A percentile compares a stretch with the other conserved stretches of the same genome.
phyloP scores from a whole-genome alignment of 257 asterid genomes.

The Prunella vulgaris region DNA sequence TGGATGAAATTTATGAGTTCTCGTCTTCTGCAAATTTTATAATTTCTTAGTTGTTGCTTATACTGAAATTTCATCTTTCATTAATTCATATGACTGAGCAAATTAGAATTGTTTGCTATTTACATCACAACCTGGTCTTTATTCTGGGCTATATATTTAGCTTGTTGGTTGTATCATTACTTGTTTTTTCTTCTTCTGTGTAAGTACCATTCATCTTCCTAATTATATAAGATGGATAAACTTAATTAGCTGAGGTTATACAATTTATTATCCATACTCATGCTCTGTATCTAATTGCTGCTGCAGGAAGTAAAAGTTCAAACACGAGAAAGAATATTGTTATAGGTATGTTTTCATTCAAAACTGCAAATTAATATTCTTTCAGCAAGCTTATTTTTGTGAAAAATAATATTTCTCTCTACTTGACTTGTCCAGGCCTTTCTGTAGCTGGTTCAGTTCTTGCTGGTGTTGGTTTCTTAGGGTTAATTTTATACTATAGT shows the following conservation, averaged over 20 bases:
- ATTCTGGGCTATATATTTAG: neutral
- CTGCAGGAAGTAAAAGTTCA: constrained; percentile 22
- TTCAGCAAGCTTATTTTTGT: neutral
- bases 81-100: neutral
- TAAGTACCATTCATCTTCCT: neutral
- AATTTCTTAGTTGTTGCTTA: neutral
- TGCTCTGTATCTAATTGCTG: constrained; percentile 10
- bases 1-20: neutral
- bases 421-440: constrained; percentile 36
- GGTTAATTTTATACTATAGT: constrained; percentile 46
- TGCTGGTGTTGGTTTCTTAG: constrained; percentile 53
- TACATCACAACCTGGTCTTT: neutral
- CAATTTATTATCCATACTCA: constrained; percentile 14
- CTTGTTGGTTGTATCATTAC: neutral
- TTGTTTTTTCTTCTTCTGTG: neutral
- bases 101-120: neutral
- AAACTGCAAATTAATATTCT: neutral
- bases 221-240: neutral
- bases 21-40: neutral
- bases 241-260: neutral
- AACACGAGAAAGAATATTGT: neutral
- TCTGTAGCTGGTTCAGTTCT: constrained; percentile 52
- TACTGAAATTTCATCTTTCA: neutral
- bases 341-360: constrained; percentile 30
- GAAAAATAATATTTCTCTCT: neutral